A percentile compares a stretch with the other conserved stretches of the same genome.
Evolutionary conservation across 805 yeast genomes (phyloP).

Genomic region (Hanseniaspora meyeri): DNA sequence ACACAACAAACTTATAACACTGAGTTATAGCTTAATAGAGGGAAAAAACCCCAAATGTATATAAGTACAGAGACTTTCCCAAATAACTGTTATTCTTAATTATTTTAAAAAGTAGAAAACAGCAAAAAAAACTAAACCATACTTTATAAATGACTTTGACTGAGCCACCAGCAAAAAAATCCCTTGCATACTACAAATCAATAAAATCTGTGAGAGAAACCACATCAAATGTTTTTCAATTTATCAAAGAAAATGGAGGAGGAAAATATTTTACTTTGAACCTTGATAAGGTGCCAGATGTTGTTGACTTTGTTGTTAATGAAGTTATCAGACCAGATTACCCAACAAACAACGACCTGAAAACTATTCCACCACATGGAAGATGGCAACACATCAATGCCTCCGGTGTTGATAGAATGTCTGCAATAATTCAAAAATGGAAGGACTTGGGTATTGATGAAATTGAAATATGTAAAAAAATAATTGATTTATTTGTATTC

Average conservation of each 20-base stretch:
- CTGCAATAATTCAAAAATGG: slow-evolving; percentile 33
- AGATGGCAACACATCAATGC: slow-evolving; percentile 55
- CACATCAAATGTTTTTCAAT: slow-evolving; percentile 32
- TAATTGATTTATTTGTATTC: slow-evolving; percentile 46
- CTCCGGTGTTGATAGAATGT: slow-evolving; percentile 36
- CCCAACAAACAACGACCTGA: slow-evolving; percentile 28
- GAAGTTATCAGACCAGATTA: slow-evolving; percentile 36
- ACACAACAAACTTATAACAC: too few relatives aligned
- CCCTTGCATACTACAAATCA: slow-evolving; percentile 31
- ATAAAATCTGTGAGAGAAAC: slow-evolving; percentile 47
- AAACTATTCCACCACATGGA: slow-evolving; percentile 51
- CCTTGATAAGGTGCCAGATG: slow-evolving; percentile 30
- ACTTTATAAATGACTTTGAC: neutral
- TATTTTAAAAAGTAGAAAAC: too few relatives aligned
- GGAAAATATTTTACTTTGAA: slow-evolving; percentile 35
- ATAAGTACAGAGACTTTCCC: too few relatives aligned
- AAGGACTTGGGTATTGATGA: slow-evolving; percentile 24
- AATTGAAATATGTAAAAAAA: slow-evolving; percentile 39
- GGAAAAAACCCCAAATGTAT: too few relatives aligned
- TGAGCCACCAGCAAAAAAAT: neutral
- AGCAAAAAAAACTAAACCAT: neutral
- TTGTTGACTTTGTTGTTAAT: slow-evolving; percentile 35
- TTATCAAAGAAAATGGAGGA: slow-evolving; percentile 28
- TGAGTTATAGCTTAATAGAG: too few relatives aligned
- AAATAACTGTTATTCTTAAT: too few relatives aligned